phyloP scores from a whole-genome alignment of 192 early-diverging fungal species.

The Dissophora globulifera region DNA sequence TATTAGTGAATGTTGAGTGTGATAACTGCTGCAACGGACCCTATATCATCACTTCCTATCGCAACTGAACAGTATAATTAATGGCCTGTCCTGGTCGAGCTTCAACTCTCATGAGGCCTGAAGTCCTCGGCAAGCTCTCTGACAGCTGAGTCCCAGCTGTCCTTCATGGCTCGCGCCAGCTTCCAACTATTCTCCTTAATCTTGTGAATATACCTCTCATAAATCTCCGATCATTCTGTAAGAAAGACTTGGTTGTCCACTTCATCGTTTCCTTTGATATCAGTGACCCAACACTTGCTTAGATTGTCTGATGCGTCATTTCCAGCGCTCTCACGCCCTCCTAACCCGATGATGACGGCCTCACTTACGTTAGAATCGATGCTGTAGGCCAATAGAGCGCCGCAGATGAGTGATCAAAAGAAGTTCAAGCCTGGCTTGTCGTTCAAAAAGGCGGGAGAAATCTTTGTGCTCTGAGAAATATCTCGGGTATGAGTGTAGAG shows the following conservation, averaged over 20 bases:
- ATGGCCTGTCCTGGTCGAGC: no score
- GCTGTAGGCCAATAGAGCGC: conserved; percentile 15
- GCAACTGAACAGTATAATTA: no score
- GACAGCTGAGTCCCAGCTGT: no score
- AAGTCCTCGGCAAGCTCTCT: no score
- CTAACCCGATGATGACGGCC: conserved; percentile 16
- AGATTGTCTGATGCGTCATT: conserved; percentile 24
- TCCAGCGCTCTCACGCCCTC: conserved; percentile 15
- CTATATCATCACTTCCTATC: no score
- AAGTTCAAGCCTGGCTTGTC: conserved; percentile 27
- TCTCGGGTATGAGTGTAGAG: conserved; percentile 11
- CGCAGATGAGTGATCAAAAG: conserved; percentile 15
- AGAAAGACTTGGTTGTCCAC: neutral
- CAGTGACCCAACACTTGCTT: conserved; percentile 19
- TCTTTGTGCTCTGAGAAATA: conserved; percentile 18
- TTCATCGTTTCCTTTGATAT: conserved; percentile 18
- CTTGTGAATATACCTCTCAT: no score
- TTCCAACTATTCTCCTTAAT: no score
- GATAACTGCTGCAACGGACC: no score
- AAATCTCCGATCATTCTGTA: no score
- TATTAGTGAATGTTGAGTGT: no score
- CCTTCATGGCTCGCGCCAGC: no score
- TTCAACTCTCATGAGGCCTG: no score
- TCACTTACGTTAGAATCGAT: conserved; percentile 26
- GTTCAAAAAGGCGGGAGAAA: conserved; percentile 11